phyloP scores from a whole-genome alignment of 805 yeast species.

The Candida verbasci region DNA sequence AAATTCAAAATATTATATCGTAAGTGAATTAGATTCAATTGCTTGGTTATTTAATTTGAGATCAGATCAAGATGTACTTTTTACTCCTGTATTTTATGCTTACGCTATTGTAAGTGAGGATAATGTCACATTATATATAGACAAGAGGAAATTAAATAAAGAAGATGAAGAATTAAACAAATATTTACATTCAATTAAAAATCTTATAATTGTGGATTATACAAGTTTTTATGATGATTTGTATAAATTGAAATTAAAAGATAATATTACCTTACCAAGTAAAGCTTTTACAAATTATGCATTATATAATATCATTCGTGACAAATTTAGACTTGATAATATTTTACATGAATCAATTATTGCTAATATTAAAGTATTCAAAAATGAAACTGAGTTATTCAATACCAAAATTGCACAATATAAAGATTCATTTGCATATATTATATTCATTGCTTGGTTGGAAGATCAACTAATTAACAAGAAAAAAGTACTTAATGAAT shows the following conservation, averaged over 20 bases:
- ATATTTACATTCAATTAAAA: constrained; percentile 22
- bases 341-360: constrained; percentile 27
- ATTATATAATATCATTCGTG: constrained; percentile 24
- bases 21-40: constrained; percentile 79
- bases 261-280: constrained; percentile 27
- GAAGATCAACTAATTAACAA: constrained; percentile 48
- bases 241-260: constrained; percentile 18
- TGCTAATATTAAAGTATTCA: constrained; percentile 62
- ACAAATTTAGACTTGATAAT: constrained; percentile 20
- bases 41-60: constrained; percentile 90
- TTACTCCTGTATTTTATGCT: constrained; percentile 81
- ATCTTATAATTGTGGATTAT: constrained; percentile 47
- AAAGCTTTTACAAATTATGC: constrained; percentile 29
- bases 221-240: constrained; percentile 56
- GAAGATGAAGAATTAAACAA: constrained; percentile 19
- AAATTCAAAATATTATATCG: constrained; percentile 37
- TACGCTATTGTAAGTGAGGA: constrained; percentile 40
- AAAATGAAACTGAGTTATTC: constrained; percentile 65
- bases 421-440: constrained; percentile 77
- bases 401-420: constrained; percentile 75
- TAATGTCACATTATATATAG: constrained; percentile 49
- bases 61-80: constrained; percentile 70
- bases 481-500: constrained; percentile 49
- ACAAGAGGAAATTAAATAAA: constrained; percentile 38
- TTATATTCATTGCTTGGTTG: constrained; percentile 78